Evolutionary conservation across 768 basidiomycete species (phyloP), one percentile per base, ranked within the genome.

Genomic region (Trametes elegans): DNA sequence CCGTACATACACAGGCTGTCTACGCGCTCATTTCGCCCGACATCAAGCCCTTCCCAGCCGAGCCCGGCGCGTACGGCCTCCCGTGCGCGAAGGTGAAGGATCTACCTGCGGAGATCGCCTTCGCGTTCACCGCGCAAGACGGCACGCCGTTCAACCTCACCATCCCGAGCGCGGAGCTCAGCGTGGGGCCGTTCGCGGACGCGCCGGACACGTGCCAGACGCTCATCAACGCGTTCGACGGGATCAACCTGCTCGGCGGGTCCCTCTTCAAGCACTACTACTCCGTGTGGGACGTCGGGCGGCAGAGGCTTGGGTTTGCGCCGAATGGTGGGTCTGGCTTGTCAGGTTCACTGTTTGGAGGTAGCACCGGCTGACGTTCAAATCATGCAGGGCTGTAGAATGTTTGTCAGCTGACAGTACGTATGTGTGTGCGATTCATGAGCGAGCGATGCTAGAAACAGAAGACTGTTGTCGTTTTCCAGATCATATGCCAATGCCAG

Each of bases 191-290:
- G 13, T 83, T 83, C 66, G 64, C 70, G n/a, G 76, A 71, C 58
- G 70, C 82, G 59, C 68, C 79, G 5, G 63, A 72, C 14, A 65
- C 73, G 26, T 83, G 81, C 65, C 81, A 83, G 65, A 82, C 81
- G 6, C 72, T 83, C 27, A 80, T 82, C 70, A 83, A 82, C 60
- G 78, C 80, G n/a, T 76, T 77, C 58, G 79, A 82, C 63, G 76
- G 75, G 3, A 68, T 78, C 44, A 72, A 43, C 64, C 62, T 83
- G 29, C 75, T 84, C 24, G 82, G 81, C 10, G 81, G 76, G 23
- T 81, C 79, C 60, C 56, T 82, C 52, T 66, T 83, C 57, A 82
- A 84, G 70, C 81, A 83, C 61, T 83, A 80, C 58, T 83, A 81
- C 62, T 80, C 75, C 52, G 76, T 82, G 9, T 82, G 80, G 79